phyloP scores from a whole-genome alignment of 1,284 basidiomycete genomes.

The Moesziomyces parantarcticus region DNA sequence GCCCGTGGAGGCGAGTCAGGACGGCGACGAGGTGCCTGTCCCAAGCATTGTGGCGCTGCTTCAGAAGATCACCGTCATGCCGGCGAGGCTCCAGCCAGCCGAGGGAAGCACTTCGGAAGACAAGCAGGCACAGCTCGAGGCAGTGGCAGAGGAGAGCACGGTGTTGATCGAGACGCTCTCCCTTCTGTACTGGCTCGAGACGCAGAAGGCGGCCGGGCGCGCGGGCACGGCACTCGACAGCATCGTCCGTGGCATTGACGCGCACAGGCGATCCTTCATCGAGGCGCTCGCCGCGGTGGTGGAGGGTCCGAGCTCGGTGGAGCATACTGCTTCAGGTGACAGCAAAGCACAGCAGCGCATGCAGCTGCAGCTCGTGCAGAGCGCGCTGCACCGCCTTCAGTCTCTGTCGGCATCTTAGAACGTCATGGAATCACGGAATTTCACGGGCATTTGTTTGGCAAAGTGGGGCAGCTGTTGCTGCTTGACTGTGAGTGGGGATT shows the following conservation, averaged over 20 bases:
- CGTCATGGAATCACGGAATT: not conserved
- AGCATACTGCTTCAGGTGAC: not conserved
- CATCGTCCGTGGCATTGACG: not conserved
- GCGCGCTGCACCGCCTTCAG: conserved; percentile 9
- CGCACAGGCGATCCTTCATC: conserved; percentile 3
- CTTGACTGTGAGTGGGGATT: no score
- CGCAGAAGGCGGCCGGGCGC: not conserved
- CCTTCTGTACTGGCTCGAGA: conserved; percentile 25
- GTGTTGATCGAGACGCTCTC: conserved; percentile 25
- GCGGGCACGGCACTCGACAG: not conserved
- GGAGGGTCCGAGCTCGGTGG: not conserved
- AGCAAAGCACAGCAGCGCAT: not conserved
- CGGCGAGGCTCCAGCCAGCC: conserved; percentile 1
- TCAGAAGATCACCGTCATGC: conserved; percentile 6
- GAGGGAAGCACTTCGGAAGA: not conserved
- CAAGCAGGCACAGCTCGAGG: not conserved
- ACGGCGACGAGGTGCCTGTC: not conserved
- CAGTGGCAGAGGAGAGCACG: conserved; percentile 17
- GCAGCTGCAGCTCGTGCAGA: conserved; percentile 8
- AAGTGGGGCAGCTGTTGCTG: no score
- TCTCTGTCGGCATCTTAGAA: not conserved
- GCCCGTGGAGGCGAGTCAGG: not conserved
- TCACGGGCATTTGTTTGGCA: not conserved
- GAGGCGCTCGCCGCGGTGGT: conserved; percentile 10
- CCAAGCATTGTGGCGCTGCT: conserved; percentile 8